Evolutionary conservation across 345 rosid genomes (phyloP).

Genomic region (Citrus sinensis): DVS_A1.0 CM039167.1:5717001-5717500

Average conservation of each 20-base stretch:
- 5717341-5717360: constrained; percentile 44
- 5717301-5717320: constrained; percentile 68
- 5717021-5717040: constrained; percentile 55
- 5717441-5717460: constrained; percentile 72
- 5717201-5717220: constrained; percentile 38
- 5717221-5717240: constrained; percentile 44
- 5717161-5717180: constrained; percentile 36
- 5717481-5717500: constrained; percentile 45
- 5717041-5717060: constrained; percentile 41
- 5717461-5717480: constrained; percentile 86
- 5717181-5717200: constrained; percentile 33
- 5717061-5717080: constrained; percentile 49
- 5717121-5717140: constrained; percentile 61
- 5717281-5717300: constrained; percentile 54
- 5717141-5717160: constrained; percentile 59
- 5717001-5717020: constrained; percentile 48
- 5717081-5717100: constrained; percentile 50
- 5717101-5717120: constrained; percentile 41
- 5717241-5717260: constrained; percentile 35
- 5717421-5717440: constrained; percentile 58
- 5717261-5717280: constrained; percentile 44
- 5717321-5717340: constrained; percentile 74
- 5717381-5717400: constrained; percentile 48
- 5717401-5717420: constrained; percentile 54
- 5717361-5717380: constrained; percentile 44